Conservation (phyloP, 2,329 filamentous ascomycete genomes). For the Amphichorda felina region DNA sequence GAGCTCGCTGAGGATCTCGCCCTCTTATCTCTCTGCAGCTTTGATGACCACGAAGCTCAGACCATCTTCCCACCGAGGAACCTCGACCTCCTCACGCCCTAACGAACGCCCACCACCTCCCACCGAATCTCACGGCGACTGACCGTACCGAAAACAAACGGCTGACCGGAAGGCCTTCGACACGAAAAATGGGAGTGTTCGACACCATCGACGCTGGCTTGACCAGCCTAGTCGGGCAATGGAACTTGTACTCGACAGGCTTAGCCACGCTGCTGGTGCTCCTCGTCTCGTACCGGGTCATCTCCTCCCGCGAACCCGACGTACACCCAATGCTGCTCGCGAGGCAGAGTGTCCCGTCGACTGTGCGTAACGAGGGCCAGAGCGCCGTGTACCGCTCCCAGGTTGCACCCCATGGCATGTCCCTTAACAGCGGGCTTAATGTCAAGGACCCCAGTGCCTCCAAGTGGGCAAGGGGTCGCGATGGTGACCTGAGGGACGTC, state of each 20-base stretch:
- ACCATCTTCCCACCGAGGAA: no score
- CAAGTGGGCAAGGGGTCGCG: constrained; percentile 71
- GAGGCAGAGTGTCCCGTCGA: constrained; percentile 67
- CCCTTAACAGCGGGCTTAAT: constrained; percentile 64
- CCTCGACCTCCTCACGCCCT: no score
- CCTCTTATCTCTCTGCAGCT: no score
- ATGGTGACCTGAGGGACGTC: constrained; percentile 84
- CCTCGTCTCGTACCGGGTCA: constrained; percentile 59
- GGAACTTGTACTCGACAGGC: constrained; percentile 67
- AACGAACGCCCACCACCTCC: no score
- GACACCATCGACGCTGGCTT: constrained; percentile 61
- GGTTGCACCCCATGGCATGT: constrained; percentile 74
- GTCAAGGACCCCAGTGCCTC: constrained; percentile 71
- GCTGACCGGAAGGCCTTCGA: no score
- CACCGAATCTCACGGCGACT: no score
- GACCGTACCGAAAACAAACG: no score
- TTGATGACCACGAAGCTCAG: no score
- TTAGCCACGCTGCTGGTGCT: constrained; percentile 55
- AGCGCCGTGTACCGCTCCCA: constrained; percentile 79
- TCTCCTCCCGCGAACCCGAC: constrained; percentile 70
- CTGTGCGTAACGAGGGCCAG: constrained; percentile 73
- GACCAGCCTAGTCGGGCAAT: constrained; percentile 59
- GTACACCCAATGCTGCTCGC: constrained; percentile 84
- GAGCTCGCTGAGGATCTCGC: no score
- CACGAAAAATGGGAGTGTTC: constrained; percentile 29